phyloP scores from a whole-genome alignment of 1,284 basidiomycete species.

The Cronartium quercuum region DNA sequence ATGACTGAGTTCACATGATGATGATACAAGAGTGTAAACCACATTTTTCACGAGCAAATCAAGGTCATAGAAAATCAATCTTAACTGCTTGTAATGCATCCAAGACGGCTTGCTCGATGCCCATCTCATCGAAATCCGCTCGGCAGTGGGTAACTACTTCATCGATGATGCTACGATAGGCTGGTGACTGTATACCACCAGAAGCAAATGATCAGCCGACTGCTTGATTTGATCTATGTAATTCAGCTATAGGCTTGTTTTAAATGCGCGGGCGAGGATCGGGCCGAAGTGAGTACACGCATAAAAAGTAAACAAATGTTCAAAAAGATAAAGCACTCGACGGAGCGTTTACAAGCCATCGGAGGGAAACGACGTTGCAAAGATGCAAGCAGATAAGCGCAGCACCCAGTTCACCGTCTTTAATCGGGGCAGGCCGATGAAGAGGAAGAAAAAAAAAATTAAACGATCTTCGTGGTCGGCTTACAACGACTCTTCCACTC shows the following conservation, averaged over 20 bases:
- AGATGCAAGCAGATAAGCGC: background rate
- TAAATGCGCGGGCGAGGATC: too few species aligned
- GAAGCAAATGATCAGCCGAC: background rate
- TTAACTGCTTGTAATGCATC: slow-evolving; percentile 79
- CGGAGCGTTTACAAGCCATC: too few species aligned
- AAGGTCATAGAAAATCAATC: background rate
- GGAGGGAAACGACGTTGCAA: too few species aligned
- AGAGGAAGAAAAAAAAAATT: background rate
- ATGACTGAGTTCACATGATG: slow-evolving; percentile 11
- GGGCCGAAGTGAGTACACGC: too few species aligned
- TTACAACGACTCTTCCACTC: slow-evolving; percentile 15
- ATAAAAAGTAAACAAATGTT: too few species aligned
- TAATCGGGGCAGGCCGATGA: background rate
- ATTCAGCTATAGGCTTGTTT: too few species aligned
- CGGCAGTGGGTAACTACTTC: slow-evolving; percentile 84
- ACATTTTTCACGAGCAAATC: background rate
- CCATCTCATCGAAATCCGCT: slow-evolving; percentile 93
- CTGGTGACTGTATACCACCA: slow-evolving; percentile 61
- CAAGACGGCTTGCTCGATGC: slow-evolving; percentile 83
- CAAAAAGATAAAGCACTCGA: too few species aligned
- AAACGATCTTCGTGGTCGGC: background rate
- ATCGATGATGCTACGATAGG: slow-evolving; percentile 92
- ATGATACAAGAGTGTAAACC: background rate
- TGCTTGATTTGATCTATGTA: too few species aligned
- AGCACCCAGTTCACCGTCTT: background rate